phyloP scores from a whole-genome alignment of 768 basidiomycete species.

The Hebeloma cylindrosporum region DNA sequence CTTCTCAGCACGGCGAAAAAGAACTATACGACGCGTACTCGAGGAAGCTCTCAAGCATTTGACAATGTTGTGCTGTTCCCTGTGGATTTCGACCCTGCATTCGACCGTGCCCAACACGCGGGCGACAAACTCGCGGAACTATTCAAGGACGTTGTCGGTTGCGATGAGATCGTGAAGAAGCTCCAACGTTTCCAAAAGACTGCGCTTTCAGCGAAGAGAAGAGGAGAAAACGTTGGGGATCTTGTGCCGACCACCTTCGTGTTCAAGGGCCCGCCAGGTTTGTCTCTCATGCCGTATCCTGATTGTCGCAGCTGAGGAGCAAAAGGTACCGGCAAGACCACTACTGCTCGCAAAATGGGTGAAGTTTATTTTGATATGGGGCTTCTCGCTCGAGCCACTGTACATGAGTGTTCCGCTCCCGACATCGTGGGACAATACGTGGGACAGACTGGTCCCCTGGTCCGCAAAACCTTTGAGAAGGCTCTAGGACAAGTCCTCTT shows the following conservation, averaged over 20 bases:
- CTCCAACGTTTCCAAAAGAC: conserved; percentile 54
- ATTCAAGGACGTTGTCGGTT: conserved; percentile 65
- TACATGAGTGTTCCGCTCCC: conserved; percentile 67
- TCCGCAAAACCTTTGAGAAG: conserved; percentile 56
- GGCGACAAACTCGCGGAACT: conserved; percentile 50
- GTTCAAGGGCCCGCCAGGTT: conserved; percentile 74
- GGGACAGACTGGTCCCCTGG: conserved; percentile 73
- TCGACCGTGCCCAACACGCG: conserved; percentile 48
- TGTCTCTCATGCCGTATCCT: conserved; percentile 11
- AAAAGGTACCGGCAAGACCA: conserved; percentile 66
- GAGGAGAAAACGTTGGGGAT: conserved; percentile 43
- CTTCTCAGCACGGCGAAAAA: conserved; percentile 50
- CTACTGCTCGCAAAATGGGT: conserved; percentile 60
- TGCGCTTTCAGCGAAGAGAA: conserved; percentile 44
- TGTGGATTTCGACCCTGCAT: conserved; percentile 64
- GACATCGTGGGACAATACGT: conserved; percentile 71
- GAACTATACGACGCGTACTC: conserved; percentile 20
- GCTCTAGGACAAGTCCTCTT: conserved; percentile 69
- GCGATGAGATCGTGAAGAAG: conserved; percentile 50
- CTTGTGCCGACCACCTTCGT: conserved; percentile 65
- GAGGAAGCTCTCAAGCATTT: conserved; percentile 14
- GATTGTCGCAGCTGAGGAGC: background rate
- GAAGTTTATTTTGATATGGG: conserved; percentile 67
- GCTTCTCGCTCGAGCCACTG: conserved; percentile 43
- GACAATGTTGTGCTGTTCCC: conserved; percentile 51